phyloP scores from a whole-genome alignment of 2,329 filamentous ascomycete species.

The Colletotrichum sp. region DNA sequence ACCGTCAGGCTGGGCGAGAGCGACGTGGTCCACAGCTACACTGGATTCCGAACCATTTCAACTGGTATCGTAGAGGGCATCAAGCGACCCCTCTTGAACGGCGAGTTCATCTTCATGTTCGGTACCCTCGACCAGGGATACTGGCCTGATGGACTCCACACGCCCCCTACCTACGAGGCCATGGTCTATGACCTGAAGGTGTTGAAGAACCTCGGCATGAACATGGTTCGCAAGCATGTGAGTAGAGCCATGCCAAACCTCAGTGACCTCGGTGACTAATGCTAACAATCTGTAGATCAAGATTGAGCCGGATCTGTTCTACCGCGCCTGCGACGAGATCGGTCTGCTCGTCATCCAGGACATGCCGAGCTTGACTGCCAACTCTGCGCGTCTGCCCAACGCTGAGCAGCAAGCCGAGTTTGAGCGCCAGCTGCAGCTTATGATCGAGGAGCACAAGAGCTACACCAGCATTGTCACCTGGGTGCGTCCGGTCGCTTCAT shows the following conservation, averaged over 20 bases:
- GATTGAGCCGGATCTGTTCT: slow-evolving; percentile 70
- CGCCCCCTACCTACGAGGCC: slow-evolving; percentile 68
- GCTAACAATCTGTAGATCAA: slow-evolving; percentile 56
- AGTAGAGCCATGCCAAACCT: slow-evolving; percentile 26
- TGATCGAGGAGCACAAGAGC: slow-evolving; percentile 67
- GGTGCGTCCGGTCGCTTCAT: slow-evolving; percentile 41
- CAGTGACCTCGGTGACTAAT: background rate
- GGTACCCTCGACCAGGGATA: slow-evolving; percentile 74
- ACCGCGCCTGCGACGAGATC: slow-evolving; percentile 69
- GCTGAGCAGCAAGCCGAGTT: slow-evolving; percentile 67
- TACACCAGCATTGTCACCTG: slow-evolving; percentile 71
- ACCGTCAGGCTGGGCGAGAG: slow-evolving; percentile 51
- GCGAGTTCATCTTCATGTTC: slow-evolving; percentile 71
- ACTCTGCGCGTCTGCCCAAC: slow-evolving; percentile 37
- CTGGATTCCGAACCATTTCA: slow-evolving; percentile 70
- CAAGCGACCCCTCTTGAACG: slow-evolving; percentile 68
- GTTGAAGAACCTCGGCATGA: slow-evolving; percentile 71
- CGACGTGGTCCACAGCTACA: slow-evolving; percentile 68
- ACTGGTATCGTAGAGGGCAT: slow-evolving; percentile 61
- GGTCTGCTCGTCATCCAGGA: slow-evolving; percentile 74
- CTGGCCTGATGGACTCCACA: slow-evolving; percentile 74
- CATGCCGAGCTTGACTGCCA: slow-evolving; percentile 65
- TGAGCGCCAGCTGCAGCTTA: slow-evolving; percentile 63
- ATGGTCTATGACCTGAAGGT: slow-evolving; percentile 70
- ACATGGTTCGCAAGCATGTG: slow-evolving; percentile 74